phyloP scores from a whole-genome alignment of 176 grass and related monocot genomes.

The Carex myosuroides region DNA sequence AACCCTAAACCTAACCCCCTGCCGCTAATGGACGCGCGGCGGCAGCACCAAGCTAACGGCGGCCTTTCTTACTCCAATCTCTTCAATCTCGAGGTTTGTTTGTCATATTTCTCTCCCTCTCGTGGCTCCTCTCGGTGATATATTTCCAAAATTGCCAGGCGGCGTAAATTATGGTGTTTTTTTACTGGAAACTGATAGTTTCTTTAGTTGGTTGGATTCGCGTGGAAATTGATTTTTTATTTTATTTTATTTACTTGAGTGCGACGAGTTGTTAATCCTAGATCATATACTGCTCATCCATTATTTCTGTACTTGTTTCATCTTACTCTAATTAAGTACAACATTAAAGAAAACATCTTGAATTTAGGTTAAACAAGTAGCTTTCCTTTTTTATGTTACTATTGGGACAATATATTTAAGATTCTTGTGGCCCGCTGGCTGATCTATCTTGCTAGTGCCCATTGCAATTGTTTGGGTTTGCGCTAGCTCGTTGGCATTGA shows the following conservation, averaged over 20 bases:
- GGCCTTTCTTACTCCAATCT: conserved; percentile 65
- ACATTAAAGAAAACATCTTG: not conserved
- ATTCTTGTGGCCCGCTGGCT: not conserved
- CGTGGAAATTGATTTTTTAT: too few relatives aligned
- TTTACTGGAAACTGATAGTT: conserved; percentile 24
- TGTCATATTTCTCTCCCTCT: not conserved
- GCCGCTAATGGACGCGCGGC: conserved; percentile 67
- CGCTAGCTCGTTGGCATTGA: not conserved
- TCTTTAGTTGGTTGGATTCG: not conserved
- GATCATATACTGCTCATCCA: not conserved
- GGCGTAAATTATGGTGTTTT: not conserved
- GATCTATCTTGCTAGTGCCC: not conserved
- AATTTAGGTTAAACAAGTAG: not conserved
- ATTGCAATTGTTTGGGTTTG: conserved; percentile 11
- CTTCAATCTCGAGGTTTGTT: conserved; percentile 81
- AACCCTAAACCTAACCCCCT: conserved; percentile 63
- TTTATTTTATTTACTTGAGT: not conserved
- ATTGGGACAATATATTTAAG: not conserved
- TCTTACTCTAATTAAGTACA: not conserved
- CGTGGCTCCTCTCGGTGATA: not conserved
- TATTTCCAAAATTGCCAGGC: not conserved
- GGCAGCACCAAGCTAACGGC: conserved; percentile 43
- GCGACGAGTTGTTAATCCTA: not conserved
- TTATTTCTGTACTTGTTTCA: not conserved
- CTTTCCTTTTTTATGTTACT: not conserved